phyloP scores from a whole-genome alignment of 106 monocot genomes.

The Platanthera zijinensis region DNA sequence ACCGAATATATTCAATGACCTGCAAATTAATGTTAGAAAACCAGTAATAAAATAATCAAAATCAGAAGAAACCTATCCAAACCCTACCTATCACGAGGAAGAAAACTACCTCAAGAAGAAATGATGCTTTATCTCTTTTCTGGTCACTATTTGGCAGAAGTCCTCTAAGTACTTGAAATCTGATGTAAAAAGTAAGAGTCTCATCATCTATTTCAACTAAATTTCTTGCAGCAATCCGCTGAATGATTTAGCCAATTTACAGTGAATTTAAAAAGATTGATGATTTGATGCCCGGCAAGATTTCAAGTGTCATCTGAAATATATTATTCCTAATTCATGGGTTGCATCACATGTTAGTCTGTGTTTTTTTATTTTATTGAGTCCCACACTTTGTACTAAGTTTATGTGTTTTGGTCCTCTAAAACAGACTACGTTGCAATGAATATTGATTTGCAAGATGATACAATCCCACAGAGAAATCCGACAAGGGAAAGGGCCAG shows the following conservation, averaged over 20 bases:
- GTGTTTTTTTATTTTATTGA: no score
- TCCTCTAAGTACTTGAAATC: slow-evolving; percentile 67
- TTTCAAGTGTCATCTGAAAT: no score
- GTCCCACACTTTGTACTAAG: no score
- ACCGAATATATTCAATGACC: slow-evolving; percentile 60
- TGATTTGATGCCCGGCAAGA: no score
- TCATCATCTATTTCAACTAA: slow-evolving; percentile 1
- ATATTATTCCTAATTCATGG: no score
- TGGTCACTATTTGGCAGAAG: slow-evolving; percentile 58
- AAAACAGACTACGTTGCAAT: no score
- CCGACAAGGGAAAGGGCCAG: no score
- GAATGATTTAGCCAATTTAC: not conserved
- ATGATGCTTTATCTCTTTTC: slow-evolving; percentile 69
- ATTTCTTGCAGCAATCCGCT: not conserved
- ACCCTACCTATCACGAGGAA: not conserved
- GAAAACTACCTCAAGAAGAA: slow-evolving; percentile 46
- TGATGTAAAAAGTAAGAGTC: slow-evolving; percentile 16
- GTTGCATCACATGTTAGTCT: no score
- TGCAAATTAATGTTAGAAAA: slow-evolving; percentile 8
- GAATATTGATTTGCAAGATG: no score
- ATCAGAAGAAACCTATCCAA: not conserved
- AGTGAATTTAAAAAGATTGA: not conserved
- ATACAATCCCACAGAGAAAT: no score
- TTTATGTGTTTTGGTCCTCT: no score
- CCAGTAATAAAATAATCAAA: not conserved